phyloP scores from a whole-genome alignment of 768 basidiomycete species.

The Lactifluus echinatus region DNA sequence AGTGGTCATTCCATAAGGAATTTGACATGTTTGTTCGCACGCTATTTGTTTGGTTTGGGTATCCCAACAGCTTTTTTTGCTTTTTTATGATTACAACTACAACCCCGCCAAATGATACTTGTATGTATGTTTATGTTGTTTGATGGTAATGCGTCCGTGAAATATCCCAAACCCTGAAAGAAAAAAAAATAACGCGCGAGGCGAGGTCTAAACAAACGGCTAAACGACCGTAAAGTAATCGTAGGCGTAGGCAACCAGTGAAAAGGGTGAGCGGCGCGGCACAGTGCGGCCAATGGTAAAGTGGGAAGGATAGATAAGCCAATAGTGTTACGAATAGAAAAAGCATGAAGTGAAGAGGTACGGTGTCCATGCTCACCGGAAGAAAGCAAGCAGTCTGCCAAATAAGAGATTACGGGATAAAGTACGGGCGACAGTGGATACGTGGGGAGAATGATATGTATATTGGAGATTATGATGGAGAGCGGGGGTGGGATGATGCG shows the following conservation, averaged over 20 bases:
- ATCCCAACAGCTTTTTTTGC: not conserved
- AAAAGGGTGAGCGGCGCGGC: not conserved
- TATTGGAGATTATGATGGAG: slow-evolving; percentile 5
- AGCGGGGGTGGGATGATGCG: slow-evolving; percentile 10
- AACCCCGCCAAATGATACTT: slow-evolving; percentile 9
- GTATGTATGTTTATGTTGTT: slow-evolving; percentile 13
- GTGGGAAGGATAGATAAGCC: slow-evolving; percentile 7
- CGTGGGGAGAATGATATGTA: slow-evolving; percentile 2
- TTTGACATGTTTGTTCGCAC: not conserved
- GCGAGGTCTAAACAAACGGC: slow-evolving; percentile 7
- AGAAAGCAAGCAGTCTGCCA: slow-evolving; percentile 4
- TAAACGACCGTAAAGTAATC: slow-evolving; percentile 1
- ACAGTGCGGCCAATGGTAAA: not conserved
- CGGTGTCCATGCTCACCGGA: slow-evolving; percentile 2
- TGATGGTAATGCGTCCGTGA: slow-evolving; percentile 10
- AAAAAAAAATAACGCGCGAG: not conserved
- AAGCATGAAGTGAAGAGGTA: not conserved
- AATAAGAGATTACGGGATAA: not conserved
- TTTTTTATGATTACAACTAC: slow-evolving; percentile 13
- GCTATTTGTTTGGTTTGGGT: not conserved
- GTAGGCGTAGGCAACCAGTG: not conserved
- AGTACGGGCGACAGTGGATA: not conserved
- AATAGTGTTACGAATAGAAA: slow-evolving; percentile 18
- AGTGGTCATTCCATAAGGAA: not conserved
- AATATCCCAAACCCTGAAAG: slow-evolving; percentile 11